phyloP scores from a whole-genome alignment of 176 grass and related monocot species.

The Ensete glaucum region DNA sequence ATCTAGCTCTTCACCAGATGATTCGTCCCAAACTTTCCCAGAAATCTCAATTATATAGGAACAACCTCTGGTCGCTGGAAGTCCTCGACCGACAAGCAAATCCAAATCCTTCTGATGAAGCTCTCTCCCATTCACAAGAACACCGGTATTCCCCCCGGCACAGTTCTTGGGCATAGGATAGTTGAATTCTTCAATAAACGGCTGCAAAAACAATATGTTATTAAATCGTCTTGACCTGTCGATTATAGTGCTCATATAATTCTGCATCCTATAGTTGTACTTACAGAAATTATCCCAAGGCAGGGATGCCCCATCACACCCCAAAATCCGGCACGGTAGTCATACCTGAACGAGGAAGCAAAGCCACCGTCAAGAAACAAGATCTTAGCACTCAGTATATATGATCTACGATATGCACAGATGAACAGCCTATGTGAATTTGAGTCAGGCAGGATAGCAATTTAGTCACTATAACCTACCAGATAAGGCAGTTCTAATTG shows the following conservation, averaged over 20 bases:
- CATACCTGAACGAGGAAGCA: constrained; percentile 59
- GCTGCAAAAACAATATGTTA: constrained; percentile 21
- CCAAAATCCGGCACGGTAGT: constrained; percentile 91
- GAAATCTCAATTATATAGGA: constrained; percentile 77
- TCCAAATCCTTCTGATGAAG: constrained; percentile 88
- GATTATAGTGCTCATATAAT: not conserved
- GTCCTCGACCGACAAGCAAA: constrained; percentile 65
- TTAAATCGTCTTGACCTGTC: not conserved
- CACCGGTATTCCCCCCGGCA: constrained; percentile 57
- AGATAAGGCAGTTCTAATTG: not conserved
- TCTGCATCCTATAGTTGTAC: constrained; percentile 4
- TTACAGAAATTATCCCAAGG: constrained; percentile 98
- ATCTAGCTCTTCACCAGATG: constrained; percentile 74
- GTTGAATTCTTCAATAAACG: constrained; percentile 85
- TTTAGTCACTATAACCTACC: not conserved
- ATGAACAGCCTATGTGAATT: not conserved
- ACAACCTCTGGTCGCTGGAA: constrained; percentile 41
- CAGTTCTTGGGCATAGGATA: constrained; percentile 89
- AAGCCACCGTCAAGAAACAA: too few relatives aligned
- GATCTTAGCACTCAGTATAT: not conserved
- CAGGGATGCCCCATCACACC: constrained; percentile 64
- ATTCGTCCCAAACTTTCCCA: constrained; percentile 84
- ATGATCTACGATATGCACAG: not conserved
- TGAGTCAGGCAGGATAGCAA: not conserved
- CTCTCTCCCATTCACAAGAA: constrained; percentile 90